A percentile compares a stretch with the other conserved stretches of the same genome.
Conservation (phyloP, 192 early-diverging fungal species). For the Linderina pennispora region DNA sequence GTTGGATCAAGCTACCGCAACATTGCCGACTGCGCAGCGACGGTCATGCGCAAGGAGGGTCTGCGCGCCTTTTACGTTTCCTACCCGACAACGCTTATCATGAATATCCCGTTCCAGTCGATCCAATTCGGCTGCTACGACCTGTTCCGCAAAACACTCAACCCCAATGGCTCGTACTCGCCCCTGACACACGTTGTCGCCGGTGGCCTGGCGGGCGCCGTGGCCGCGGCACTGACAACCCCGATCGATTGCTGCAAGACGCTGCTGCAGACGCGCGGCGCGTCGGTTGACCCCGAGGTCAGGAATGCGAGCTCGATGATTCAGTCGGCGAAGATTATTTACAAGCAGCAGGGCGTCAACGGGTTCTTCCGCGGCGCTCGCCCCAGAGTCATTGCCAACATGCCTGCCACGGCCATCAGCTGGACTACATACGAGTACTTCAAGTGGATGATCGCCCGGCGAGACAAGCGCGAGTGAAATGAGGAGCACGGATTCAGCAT, state of each 20-base stretch:
- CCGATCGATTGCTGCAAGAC: conserved; percentile 97
- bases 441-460: conserved; percentile 60
- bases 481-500: neutral
- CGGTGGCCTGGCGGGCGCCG: conserved; percentile 83
- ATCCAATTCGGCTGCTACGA: conserved; percentile 94
- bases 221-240: conserved; percentile 83
- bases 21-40: conserved; percentile 62
- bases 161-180: conserved; percentile 76
- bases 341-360: conserved; percentile 59
- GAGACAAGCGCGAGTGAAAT: too few species aligned
- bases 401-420: conserved; percentile 90
- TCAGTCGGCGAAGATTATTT: conserved; percentile 70
- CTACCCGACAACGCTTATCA: conserved; percentile 87
- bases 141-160: conserved; percentile 73
- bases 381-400: conserved; percentile 82
- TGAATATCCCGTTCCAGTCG: conserved; percentile 93
- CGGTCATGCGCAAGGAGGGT: conserved; percentile 71
- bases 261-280: conserved; percentile 86
- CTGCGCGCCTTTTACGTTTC: conserved; percentile 86
- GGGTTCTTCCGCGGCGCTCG: conserved; percentile 78
- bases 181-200: conserved; percentile 80
- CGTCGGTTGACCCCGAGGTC: conserved; percentile 63
- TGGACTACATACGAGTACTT: conserved; percentile 92
- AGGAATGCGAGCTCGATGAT: conserved; percentile 63
- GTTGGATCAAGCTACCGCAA: conserved; percentile 64